A percentile compares a stretch with the other conserved stretches of the same genome.
phyloP scores from a whole-genome alignment of 129 eudicot genomes.

The Mikania micrantha region DNA sequence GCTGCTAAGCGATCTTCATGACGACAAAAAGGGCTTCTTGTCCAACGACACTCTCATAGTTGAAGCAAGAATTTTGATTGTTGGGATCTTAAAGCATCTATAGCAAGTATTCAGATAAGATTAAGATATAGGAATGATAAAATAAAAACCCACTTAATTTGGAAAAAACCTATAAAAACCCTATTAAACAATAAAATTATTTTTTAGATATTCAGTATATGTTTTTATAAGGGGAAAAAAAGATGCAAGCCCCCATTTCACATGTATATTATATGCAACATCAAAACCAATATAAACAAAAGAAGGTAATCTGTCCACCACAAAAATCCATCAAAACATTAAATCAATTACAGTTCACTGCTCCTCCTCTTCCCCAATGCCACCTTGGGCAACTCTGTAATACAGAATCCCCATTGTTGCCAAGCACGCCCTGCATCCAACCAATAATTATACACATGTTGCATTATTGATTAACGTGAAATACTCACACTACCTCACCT shows the following conservation, averaged over 20 bases:
- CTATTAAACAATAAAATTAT: too few relatives aligned
- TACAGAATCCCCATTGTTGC: constrained; percentile 95
- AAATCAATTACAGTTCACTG: constrained; percentile 19
- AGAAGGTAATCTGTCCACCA: neutral
- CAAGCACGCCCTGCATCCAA: constrained; percentile 78
- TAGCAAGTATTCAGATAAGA: too few relatives aligned
- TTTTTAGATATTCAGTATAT: too few relatives aligned
- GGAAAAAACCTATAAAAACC: too few relatives aligned
- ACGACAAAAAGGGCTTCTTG: constrained; percentile 20
- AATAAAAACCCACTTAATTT: too few relatives aligned
- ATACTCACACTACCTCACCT: neutral
- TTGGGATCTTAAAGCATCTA: constrained; percentile 27
- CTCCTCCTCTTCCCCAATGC: constrained; percentile 64
- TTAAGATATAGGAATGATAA: too few relatives aligned
- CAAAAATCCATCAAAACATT: neutral
- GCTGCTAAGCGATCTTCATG: constrained; percentile 26
- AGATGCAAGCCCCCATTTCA: too few relatives aligned
- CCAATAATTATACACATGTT: neutral
- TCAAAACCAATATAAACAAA: neutral
- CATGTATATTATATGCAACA: too few relatives aligned
- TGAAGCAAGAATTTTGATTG: constrained; percentile 28
- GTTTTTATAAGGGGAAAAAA: too few relatives aligned
- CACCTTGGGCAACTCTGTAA: constrained; percentile 86
- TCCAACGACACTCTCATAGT: constrained; percentile 18
- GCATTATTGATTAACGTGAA: neutral